Percentiles rank a stretch among this genome's conserved stretches.
Conservation (phyloP, 192 early-diverging fungal genomes). For the Coemansia sp. region DNA sequence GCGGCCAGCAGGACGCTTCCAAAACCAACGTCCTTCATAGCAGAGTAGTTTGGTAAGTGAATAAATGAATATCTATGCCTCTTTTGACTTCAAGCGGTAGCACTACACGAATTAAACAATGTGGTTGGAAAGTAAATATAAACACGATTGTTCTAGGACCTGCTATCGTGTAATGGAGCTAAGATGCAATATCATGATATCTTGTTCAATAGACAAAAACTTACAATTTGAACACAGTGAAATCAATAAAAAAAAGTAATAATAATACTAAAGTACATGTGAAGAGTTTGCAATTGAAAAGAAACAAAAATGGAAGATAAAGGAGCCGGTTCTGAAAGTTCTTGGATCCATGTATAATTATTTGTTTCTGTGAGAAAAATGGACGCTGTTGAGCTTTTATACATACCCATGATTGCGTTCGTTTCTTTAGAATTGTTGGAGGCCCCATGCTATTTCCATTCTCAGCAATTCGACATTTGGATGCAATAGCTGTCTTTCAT, state of each 20-base stretch:
- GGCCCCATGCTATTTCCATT: too few relatives aligned
- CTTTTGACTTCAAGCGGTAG: not conserved
- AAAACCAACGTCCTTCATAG: not conserved
- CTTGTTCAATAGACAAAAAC: not conserved
- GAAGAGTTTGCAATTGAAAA: not conserved
- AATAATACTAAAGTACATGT: not conserved
- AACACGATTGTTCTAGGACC: not conserved
- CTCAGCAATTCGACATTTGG: not conserved
- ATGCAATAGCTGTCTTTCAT: not conserved
- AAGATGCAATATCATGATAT: too few relatives aligned
- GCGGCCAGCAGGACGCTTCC: not conserved
- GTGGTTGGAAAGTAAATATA: not conserved
- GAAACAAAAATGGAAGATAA: not conserved
- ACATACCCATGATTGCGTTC: too few relatives aligned
- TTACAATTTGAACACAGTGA: not conserved
- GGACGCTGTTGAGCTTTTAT: not conserved
- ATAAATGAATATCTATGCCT: not conserved
- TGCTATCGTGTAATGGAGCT: too few relatives aligned
- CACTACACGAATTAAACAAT: not conserved
- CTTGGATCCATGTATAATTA: not conserved
- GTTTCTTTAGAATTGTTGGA: not conserved
- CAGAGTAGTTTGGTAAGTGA: not conserved
- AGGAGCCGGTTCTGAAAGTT: not conserved
- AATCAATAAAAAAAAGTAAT: not conserved
- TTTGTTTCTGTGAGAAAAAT: too few relatives aligned